Evolutionary conservation across 495 filamentous ascomycete species (phyloP), one percentile per base, ranked within the genome.

Genomic region (Xylaria telfairii): DNA sequence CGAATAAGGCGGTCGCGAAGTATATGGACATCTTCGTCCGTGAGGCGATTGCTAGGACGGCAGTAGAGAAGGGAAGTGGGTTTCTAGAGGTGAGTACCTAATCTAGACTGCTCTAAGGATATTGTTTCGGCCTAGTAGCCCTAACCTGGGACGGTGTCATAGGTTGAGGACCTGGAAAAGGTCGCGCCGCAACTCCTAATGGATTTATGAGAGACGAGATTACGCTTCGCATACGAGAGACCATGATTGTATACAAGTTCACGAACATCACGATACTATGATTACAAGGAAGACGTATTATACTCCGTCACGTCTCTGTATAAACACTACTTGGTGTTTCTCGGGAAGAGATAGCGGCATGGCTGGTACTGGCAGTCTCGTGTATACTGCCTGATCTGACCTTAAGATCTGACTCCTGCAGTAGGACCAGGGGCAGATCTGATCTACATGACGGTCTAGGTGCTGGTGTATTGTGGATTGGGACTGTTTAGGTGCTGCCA

Each of bases 21-120:
- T 98, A 98, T 76, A 87, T 97, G 77, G 93, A 97, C 82, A 90
- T 92, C 15, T 99, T 97, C 85, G 92, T 98, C 68, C 86, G 92
- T 72, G 96, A 99, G 83, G 94, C 94, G 37, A 89, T 99, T 75
- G 94, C 94, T 34, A 78, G 96, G 79, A 91, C 93, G 47, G 90
- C 90, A 9, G 88, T 87, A 70, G 92, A 92, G 84, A 89, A 89
- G 76, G 81, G 78, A 24, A 88, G 87, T 70, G 88, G 85, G 39
- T 94, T 95, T 78, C 79, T 96, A 72, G 92, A 97, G 88, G 92
- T 94, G 63, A 78, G 89, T 71, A n/a, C n/a, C n/a, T n/a, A 19
- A n/a, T 17, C 32, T 21, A 13, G 6, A 41, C 19, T 69, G 2
- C 49, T 34, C 26, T 67, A 6, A 32, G 8, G 24, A 39, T 37